Percentiles rank a stretch among this genome's conserved stretches.
These are phyloP conservation scores for Ceratobasidium sp. DNA, from an alignment of 1,284 basidiomycete genomes.

Conservation along the genomic window DNA sequence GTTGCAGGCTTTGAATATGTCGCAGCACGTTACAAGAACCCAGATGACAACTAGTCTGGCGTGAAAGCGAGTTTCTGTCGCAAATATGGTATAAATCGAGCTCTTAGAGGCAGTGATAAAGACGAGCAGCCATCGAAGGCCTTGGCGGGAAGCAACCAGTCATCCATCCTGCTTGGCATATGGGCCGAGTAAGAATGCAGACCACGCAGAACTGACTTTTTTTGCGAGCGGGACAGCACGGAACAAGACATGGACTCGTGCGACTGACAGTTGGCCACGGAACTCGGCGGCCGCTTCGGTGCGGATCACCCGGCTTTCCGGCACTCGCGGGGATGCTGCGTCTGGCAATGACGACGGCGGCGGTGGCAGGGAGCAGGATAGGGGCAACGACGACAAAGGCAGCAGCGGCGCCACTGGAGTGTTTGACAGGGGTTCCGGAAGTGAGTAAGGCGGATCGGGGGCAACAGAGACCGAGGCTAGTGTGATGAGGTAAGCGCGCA, in stretches of 20 bases:
- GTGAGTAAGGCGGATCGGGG: neutral
- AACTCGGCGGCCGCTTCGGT: conserved; percentile 9
- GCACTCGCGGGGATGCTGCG: conserved; percentile 15
- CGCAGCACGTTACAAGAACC: neutral
- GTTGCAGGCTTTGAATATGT: neutral
- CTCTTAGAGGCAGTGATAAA: neutral
- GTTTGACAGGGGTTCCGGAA: neutral
- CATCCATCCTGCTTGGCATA: neutral
- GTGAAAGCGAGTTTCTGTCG: neutral
- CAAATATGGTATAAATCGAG: neutral
- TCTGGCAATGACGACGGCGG: neutral
- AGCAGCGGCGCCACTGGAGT: neutral
- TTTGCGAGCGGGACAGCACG: conserved; percentile 5
- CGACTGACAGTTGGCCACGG: neutral
- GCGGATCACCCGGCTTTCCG: conserved; percentile 20
- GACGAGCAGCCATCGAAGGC: conserved; percentile 7
- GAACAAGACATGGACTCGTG: too few species aligned
- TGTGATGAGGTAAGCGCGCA: conserved; percentile 11
- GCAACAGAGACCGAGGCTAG: neutral
- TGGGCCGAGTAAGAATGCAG: conserved; percentile 6
- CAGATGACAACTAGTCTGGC: neutral
- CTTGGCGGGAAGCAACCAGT: conserved; percentile 10
- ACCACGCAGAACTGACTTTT: neutral
- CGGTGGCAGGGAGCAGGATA: neutral
- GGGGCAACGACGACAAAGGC: neutral